A percentile compares a stretch with the other conserved stretches of the same genome.
phyloP scores from a whole-genome alignment of 2,329 filamentous ascomycete species.

The Cercospora beticola region DNA sequence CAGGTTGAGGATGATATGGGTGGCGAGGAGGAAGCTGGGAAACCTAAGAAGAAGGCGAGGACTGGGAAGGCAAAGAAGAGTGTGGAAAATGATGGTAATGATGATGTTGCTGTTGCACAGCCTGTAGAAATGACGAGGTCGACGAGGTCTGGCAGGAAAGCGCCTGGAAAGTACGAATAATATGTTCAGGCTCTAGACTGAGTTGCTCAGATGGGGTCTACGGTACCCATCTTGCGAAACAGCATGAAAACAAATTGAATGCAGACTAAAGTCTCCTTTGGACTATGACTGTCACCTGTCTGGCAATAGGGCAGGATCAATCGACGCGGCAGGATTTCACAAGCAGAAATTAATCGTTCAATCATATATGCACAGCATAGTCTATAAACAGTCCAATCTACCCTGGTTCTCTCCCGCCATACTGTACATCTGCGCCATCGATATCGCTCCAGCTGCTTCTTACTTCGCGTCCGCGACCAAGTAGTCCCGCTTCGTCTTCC shows the following conservation, averaged over 20 bases:
- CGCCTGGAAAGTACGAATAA: background rate
- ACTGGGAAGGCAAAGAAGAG: background rate
- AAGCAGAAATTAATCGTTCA: background rate
- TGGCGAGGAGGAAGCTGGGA: background rate
- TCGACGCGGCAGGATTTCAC: background rate
- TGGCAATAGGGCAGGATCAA: background rate
- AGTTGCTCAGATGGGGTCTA: background rate
- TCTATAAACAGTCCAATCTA: background rate
- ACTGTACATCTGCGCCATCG: background rate
- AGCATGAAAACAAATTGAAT: background rate
- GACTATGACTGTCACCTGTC: background rate
- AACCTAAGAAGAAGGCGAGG: background rate
- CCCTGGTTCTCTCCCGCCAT: background rate
- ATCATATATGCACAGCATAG: background rate
- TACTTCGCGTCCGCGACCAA: constrained; percentile 22
- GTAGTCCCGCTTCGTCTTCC: constrained; percentile 43
- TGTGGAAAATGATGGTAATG: background rate
- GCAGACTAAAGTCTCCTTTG: background rate
- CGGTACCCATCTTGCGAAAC: background rate
- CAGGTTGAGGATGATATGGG: background rate
- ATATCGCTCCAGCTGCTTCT: constrained; percentile 5
- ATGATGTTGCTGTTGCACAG: background rate
- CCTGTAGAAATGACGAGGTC: background rate
- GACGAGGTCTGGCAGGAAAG: background rate
- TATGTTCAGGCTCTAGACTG: background rate